Evolutionary conservation across 257 asterid species (phyloP).

Genomic region (Sherardia arvensis): DNA sequence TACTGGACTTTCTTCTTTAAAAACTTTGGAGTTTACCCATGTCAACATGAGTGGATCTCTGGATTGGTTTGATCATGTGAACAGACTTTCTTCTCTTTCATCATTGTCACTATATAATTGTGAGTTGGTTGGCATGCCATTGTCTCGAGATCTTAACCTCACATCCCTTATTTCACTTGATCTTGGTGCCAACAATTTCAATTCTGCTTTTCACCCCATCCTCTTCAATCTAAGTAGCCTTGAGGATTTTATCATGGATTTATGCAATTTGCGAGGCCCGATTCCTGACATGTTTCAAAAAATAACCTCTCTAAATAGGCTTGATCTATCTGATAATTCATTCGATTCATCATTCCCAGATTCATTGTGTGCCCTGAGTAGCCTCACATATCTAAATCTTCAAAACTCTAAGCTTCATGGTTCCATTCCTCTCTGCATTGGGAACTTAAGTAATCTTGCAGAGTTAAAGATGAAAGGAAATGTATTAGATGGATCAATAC

Average conservation of each 20-base stretch:
- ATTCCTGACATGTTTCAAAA: neutral
- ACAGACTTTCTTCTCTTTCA: conserved; percentile 12
- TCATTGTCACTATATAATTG: neutral
- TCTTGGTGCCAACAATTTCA: conserved; percentile 1
- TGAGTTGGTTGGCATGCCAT: neutral
- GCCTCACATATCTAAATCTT: neutral
- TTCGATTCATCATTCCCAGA: neutral
- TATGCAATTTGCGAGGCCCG: neutral
- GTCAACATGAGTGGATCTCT: neutral
- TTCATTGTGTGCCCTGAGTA: neutral
- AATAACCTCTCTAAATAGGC: neutral
- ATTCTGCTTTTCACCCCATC: conserved; percentile 1
- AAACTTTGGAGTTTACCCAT: conserved; percentile 3
- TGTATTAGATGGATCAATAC: neutral
- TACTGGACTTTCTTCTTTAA: conserved; percentile 9
- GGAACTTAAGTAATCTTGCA: neutral
- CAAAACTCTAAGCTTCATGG: neutral
- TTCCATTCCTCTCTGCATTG: neutral
- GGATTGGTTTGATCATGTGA: conserved; percentile 12
- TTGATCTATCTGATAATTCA: neutral
- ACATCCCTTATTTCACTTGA: conserved; percentile 14
- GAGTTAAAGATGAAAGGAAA: neutral
- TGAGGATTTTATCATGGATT: no score
- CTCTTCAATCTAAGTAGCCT: conserved; percentile 4
- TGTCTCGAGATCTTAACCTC: neutral